Conservation (phyloP, 2,329 filamentous ascomycete species). For the Dactylellina drechsleri region DNA sequence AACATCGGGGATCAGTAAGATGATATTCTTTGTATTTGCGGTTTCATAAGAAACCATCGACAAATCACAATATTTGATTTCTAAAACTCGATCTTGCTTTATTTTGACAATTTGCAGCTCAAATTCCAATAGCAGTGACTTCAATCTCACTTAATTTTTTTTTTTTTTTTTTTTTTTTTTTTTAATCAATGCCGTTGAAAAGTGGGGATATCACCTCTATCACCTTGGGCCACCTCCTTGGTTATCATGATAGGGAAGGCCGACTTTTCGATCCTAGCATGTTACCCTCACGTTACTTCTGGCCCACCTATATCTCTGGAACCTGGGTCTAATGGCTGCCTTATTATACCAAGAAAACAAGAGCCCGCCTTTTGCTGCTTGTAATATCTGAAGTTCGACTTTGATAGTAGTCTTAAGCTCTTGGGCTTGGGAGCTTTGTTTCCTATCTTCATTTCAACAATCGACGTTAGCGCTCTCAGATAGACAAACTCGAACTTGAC, state of each 20-base stretch:
- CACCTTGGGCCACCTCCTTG: constrained; percentile 21
- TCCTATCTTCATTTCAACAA: constrained; percentile 5
- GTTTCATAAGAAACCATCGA: no score
- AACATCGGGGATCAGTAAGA: no score
- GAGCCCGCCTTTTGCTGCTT: constrained; percentile 42
- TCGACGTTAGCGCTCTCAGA: constrained; percentile 9
- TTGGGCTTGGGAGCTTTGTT: constrained; percentile 37
- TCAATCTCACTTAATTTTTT: constrained; percentile 7
- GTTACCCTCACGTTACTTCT: constrained; percentile 25
- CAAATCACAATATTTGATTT: no score
- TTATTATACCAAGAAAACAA: constrained; percentile 37
- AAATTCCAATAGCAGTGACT: constrained; percentile 4
- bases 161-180: neutral
- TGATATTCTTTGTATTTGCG: no score
- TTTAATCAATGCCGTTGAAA: constrained; percentile 29
- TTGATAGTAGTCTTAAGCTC: constrained; percentile 26
- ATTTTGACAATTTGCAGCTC: constrained; percentile 1
- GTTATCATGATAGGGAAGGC: constrained; percentile 48
- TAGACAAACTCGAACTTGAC: neutral
- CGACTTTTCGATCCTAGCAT: constrained; percentile 24
- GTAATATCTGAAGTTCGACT: constrained; percentile 7
- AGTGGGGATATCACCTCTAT: constrained; percentile 33
- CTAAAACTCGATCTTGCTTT: neutral
- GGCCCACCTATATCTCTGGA: constrained; percentile 43
- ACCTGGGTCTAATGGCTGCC: constrained; percentile 44